These are phyloP conservation scores for Eutrema salsugineum DNA, from an alignment of 441 rosid genomes.

Conservation along the genomic window DNA sequence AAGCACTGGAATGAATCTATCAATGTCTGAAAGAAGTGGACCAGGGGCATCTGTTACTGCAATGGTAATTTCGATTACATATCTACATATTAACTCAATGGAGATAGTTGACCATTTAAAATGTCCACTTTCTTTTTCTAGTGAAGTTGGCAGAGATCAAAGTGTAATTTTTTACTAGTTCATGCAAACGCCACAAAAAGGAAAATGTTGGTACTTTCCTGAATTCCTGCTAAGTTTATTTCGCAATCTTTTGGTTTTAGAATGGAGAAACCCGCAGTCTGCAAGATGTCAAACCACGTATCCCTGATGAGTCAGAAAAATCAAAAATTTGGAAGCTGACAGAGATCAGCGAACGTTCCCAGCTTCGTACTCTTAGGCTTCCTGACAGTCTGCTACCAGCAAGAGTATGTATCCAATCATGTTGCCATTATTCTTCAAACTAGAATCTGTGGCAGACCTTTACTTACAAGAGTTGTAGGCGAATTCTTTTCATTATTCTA, in stretches of 20 bases:
- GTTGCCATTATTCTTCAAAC: background rate
- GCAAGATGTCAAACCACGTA: constrained; percentile 55
- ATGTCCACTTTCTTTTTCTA: background rate
- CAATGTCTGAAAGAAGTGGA: constrained; percentile 45
- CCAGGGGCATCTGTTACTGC: constrained; percentile 44
- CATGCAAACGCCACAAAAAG: background rate
- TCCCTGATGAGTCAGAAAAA: constrained; percentile 57
- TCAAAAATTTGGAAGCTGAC: constrained; percentile 58
- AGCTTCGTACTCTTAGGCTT: constrained; percentile 53
- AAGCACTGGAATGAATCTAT: constrained; percentile 41
- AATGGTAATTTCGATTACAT: constrained; percentile 34
- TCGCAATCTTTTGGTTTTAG: constrained; percentile 32
- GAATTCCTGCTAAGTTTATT: background rate
- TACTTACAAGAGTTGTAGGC: background rate
- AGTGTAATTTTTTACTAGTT: background rate
- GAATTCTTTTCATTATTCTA: background rate
- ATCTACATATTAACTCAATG: background rate
- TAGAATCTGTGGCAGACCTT: background rate
- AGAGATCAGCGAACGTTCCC: constrained; percentile 53
- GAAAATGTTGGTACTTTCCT: background rate
- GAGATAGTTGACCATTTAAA: background rate
- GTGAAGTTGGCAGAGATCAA: constrained; percentile 5
- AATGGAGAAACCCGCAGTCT: constrained; percentile 43
- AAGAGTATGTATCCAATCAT: constrained; percentile 34
- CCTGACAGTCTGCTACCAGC: constrained; percentile 44